phyloP scores from a whole-genome alignment of 1,284 basidiomycete genomes.

The Melanopsichium pennsylvanicum region DNA sequence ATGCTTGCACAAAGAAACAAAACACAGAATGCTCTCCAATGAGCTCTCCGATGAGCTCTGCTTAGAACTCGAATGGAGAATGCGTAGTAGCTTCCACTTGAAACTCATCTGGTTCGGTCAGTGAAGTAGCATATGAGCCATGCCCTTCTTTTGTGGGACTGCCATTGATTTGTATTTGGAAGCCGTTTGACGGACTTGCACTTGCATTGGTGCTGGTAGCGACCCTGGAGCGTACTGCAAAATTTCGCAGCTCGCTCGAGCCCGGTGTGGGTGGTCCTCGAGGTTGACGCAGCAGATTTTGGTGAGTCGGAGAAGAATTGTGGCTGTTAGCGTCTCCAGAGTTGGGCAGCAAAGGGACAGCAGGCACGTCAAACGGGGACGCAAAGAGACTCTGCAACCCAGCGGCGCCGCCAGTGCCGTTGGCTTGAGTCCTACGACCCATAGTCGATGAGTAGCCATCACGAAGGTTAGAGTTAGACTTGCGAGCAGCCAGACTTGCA shows the following conservation, averaged over 20 bases:
- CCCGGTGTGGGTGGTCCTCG: slow-evolving; percentile 50
- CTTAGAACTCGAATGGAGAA: slow-evolving; percentile 41
- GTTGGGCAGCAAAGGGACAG: slow-evolving; percentile 42
- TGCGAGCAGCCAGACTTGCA: slow-evolving; percentile 30
- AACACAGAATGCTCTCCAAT: too few relatives aligned
- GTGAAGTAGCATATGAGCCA: slow-evolving; percentile 7
- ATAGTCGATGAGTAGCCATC: slow-evolving; percentile 54
- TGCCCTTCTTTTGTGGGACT: slow-evolving; percentile 25
- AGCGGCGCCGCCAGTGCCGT: slow-evolving; percentile 47
- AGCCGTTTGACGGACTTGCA: too few relatives aligned
- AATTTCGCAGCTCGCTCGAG: slow-evolving; percentile 39
- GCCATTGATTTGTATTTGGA: slow-evolving; percentile 36
- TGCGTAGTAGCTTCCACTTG: slow-evolving; percentile 41
- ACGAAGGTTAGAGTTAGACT: slow-evolving; percentile 51
- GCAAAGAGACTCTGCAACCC: slow-evolving; percentile 56
- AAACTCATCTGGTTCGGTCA: too few relatives aligned
- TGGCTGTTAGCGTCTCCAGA: slow-evolving; percentile 13
- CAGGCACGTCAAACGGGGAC: slow-evolving; percentile 55
- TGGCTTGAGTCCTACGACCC: slow-evolving; percentile 65
- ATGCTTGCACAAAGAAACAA: too few relatives aligned
- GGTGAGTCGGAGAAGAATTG: slow-evolving; percentile 19
- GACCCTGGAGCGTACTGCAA: slow-evolving; percentile 47
- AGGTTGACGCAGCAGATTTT: slow-evolving; percentile 50
- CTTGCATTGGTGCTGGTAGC: slow-evolving; percentile 7
- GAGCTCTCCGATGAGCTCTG: too few relatives aligned